phyloP scores from a whole-genome alignment of 2,329 filamentous ascomycete species.

The Apiospora kogelbergensis region DNA sequence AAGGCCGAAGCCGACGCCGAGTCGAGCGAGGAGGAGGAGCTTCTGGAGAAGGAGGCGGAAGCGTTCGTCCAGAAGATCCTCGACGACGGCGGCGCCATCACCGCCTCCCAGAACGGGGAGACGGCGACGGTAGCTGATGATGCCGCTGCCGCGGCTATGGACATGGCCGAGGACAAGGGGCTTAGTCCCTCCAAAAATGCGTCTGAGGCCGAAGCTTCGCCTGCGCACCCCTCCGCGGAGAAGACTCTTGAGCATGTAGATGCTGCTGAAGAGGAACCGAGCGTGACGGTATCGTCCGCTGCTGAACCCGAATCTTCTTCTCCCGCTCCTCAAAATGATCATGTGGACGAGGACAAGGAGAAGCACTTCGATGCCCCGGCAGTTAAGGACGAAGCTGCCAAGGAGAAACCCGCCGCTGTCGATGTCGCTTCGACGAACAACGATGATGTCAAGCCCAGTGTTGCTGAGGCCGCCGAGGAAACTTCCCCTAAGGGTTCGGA shows the following conservation, averaged over 20 bases:
- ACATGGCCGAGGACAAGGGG: not conserved
- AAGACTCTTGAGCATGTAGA: not conserved
- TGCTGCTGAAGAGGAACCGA: not conserved
- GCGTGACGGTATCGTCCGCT: not conserved
- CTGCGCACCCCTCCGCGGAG: not conserved
- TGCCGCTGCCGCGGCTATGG: not conserved
- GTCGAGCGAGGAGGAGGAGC: not conserved
- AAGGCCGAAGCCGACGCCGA: not conserved
- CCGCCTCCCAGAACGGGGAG: not conserved
- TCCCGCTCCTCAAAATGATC: not conserved
- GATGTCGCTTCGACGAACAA: not conserved
- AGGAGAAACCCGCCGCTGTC: not conserved
- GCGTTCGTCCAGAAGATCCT: not conserved
- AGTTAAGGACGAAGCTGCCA: not conserved
- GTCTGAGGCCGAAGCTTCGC: not conserved
- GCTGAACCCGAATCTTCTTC: not conserved
- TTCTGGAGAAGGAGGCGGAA: not conserved
- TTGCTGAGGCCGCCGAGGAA: not conserved
- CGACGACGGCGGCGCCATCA: not conserved
- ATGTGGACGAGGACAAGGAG: not conserved
- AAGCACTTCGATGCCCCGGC: not conserved
- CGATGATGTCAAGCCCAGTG: not conserved
- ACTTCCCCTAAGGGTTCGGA: not conserved
- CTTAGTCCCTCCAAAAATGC: too few species aligned
- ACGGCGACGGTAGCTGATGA: not conserved